phyloP scores from a whole-genome alignment of 1,284 basidiomycete species.

The Fomitopsis pinicola region DNA sequence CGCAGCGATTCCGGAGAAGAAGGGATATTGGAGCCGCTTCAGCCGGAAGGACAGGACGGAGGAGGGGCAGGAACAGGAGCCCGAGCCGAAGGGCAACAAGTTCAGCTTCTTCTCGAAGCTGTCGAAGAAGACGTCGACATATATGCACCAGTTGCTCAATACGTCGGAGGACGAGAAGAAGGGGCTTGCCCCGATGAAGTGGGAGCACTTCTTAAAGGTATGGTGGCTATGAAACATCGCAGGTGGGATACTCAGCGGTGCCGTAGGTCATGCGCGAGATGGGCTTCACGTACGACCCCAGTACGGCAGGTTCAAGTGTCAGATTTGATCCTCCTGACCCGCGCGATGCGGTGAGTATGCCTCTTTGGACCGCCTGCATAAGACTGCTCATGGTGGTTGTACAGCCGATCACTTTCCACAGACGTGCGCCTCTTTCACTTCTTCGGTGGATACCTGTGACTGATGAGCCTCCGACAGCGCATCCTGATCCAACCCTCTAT shows the following conservation, averaged over 20 bases:
- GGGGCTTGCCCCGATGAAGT: conserved; percentile 60
- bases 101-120: conserved; percentile 52
- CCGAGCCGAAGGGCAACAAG: conserved; percentile 30
- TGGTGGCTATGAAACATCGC: neutral
- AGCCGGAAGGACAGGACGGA: conserved; percentile 28
- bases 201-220: conserved; percentile 65
- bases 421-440: conserved; percentile 43
- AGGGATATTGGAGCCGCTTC: conserved; percentile 49
- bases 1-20: conserved; percentile 41
- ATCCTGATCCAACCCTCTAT: conserved; percentile 63
- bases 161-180: conserved; percentile 53
- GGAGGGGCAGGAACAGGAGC: conserved; percentile 17
- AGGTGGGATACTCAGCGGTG: neutral
- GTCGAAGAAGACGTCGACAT: conserved; percentile 50
- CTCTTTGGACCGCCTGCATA: neutral
- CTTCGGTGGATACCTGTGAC: neutral
- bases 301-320: conserved; percentile 77
- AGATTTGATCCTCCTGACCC: conserved; percentile 70
- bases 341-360: conserved; percentile 44
- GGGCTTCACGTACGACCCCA: conserved; percentile 68
- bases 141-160: conserved; percentile 62
- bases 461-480: conserved; percentile 40
- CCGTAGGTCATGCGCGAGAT: conserved; percentile 69
- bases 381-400: neutral
- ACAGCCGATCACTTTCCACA: conserved; percentile 73